phyloP scores from a whole-genome alignment of 192 early-diverging fungal species.

The Ambispora gerdemannii region DNA sequence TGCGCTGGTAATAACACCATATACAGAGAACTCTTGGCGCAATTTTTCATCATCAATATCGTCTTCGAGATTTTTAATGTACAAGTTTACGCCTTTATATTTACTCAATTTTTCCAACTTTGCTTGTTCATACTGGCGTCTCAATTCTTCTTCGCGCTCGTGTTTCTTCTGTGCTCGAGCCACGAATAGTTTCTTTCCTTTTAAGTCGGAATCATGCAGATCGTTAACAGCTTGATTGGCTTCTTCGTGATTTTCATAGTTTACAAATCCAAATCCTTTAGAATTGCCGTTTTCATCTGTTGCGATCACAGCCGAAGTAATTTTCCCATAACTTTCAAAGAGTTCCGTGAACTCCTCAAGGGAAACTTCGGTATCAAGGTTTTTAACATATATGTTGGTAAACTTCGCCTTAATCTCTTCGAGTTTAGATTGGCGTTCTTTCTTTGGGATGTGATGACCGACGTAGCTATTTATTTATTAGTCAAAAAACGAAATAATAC shows the following conservation, averaged over 20 bases:
- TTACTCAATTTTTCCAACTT: conserved; percentile 95
- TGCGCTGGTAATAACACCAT: conserved; percentile 93
- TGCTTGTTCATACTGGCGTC: conserved; percentile 92
- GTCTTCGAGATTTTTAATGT: conserved; percentile 99
- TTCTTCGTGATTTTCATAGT: conserved; percentile 88
- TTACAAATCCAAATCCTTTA: conserved; percentile 96
- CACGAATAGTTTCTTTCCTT: conserved; percentile 91
- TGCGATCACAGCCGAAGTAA: conserved; percentile 78
- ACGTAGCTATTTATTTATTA: conserved; percentile 68
- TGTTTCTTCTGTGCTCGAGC: conserved; percentile 98
- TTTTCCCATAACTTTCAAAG: conserved; percentile 77
- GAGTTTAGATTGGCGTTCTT: conserved; percentile 88
- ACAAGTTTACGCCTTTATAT: conserved; percentile 98
- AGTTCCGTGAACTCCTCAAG: conserved; percentile 75
- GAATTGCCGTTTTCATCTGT: conserved; percentile 80
- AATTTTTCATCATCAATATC: conserved; percentile 94
- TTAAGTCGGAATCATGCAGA: conserved; percentile 89
- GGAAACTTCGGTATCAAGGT: conserved; percentile 75
- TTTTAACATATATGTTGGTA: conserved; percentile 99
- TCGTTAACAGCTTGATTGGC: conserved; percentile 85
- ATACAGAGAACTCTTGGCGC: conserved; percentile 92
- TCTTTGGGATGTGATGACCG: conserved; percentile 86
- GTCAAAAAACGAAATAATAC: conserved; percentile 17
- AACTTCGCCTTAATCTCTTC: conserved; percentile 88
- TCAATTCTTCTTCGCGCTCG: conserved; percentile 96